Evolutionary conservation across 2,329 filamentous ascomycete genomes (phyloP).

Genomic region (Alternaria novae-zelandiae): DNA sequence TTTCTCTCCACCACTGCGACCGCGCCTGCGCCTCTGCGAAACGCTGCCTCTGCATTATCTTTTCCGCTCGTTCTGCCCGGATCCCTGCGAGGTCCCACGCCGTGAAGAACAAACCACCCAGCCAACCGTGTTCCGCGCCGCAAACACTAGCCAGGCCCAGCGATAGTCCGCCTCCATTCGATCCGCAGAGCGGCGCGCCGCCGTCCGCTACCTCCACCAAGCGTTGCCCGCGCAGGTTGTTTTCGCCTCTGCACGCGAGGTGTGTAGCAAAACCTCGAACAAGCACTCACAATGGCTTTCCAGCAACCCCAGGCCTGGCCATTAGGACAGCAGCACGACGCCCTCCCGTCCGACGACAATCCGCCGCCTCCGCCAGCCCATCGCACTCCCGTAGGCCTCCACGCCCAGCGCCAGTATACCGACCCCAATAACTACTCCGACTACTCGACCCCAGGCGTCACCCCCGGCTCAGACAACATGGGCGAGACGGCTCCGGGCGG

Average conservation of each 20-base stretch:
- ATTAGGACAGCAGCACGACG: slow-evolving; percentile 31
- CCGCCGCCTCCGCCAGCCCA: slow-evolving; percentile 46
- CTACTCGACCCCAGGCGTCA: slow-evolving; percentile 51
- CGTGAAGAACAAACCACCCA: slow-evolving; percentile 3
- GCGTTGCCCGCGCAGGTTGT: slow-evolving; percentile 5
- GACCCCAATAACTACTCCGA: slow-evolving; percentile 44
- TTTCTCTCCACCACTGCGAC: neutral
- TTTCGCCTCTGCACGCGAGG: slow-evolving; percentile 12
- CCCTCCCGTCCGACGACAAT: slow-evolving; percentile 25
- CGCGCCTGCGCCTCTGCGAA: slow-evolving; percentile 1
- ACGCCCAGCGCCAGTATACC: slow-evolving; percentile 34
- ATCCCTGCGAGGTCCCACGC: neutral
- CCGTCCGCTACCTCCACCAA: slow-evolving; percentile 3
- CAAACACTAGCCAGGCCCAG: slow-evolving; percentile 2
- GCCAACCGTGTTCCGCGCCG: slow-evolving; percentile 2
- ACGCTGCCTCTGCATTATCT: neutral
- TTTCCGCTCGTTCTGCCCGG: neutral
- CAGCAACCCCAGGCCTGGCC: slow-evolving; percentile 28
- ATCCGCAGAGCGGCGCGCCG: slow-evolving; percentile 22
- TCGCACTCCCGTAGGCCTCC: slow-evolving; percentile 36
- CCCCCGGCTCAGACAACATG: slow-evolving; percentile 70
- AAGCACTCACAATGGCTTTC: slow-evolving; percentile 26
- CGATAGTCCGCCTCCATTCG: slow-evolving; percentile 9
- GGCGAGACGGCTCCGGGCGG: slow-evolving; percentile 65
- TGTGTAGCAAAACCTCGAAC: slow-evolving; percentile 5